These are phyloP conservation scores for Neoarthrinium moseri DNA, from an alignment of 2,329 filamentous ascomycete genomes.

Conservation along the genomic window DNA sequence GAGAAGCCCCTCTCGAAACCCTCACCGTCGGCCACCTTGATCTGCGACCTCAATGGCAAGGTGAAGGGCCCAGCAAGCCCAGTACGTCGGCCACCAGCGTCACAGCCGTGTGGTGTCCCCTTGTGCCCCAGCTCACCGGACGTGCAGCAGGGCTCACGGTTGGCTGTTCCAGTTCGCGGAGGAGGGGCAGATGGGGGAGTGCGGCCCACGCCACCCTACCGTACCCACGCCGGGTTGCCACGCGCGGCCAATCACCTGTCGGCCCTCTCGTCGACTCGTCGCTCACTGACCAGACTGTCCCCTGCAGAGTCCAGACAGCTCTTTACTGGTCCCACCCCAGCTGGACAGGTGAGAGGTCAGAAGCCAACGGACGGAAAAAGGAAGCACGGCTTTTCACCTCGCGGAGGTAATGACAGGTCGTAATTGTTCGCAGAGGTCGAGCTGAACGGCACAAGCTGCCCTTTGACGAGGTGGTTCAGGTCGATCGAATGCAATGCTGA, in stretches of 20 bases:
- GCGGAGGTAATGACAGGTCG: not conserved
- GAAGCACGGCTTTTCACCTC: too few relatives aligned
- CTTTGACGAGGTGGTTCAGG: not conserved
- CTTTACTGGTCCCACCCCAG: not conserved
- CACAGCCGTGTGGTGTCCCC: too few relatives aligned
- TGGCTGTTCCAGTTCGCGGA: too few relatives aligned
- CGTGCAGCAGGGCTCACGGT: too few relatives aligned
- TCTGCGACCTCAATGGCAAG: not conserved
- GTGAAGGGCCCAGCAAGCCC: not conserved
- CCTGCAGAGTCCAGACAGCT: not conserved
- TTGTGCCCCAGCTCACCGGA: not conserved
- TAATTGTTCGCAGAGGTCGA: not conserved
- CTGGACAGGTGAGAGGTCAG: not conserved
- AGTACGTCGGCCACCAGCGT: too few relatives aligned
- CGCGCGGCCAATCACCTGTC: not conserved
- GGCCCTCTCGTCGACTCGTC: not conserved
- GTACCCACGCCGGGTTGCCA: not conserved
- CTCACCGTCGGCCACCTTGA: not conserved
- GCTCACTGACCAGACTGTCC: not conserved
- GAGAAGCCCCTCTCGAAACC: not conserved
- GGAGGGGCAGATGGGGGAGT: slow-evolving; percentile 1
- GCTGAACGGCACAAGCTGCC: not conserved
- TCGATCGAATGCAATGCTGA: not conserved
- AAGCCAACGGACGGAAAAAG: not conserved
- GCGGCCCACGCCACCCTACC: not conserved